Conservation (phyloP, 2,329 filamentous ascomycete species). For the Aspergillus uvarum region DNA sequence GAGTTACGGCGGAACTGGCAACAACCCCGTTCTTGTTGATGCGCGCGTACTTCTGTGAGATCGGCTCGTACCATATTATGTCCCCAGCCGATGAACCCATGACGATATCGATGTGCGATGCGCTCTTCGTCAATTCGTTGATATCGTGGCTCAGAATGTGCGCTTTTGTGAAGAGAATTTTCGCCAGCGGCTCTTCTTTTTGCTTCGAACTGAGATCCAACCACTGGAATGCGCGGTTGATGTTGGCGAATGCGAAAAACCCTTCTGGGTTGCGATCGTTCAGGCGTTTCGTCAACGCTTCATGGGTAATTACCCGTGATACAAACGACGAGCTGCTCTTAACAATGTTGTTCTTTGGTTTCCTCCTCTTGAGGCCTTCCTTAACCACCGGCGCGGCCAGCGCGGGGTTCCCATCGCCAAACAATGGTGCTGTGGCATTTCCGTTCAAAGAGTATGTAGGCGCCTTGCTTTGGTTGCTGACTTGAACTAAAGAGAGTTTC, state of each 20-base stretch:
- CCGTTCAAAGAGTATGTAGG: constrained; percentile 49
- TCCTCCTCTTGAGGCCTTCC: constrained; percentile 69
- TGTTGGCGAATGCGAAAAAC: constrained; percentile 88
- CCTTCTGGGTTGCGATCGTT: constrained; percentile 76
- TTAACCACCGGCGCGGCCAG: constrained; percentile 66
- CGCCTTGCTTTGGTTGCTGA: constrained; percentile 60
- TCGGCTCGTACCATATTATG: constrained; percentile 97
- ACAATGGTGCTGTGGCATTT: constrained; percentile 59
- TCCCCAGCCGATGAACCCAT: constrained; percentile 97
- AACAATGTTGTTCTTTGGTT: constrained; percentile 96
- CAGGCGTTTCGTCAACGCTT: constrained; percentile 73
- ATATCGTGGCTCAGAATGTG: constrained; percentile 94
- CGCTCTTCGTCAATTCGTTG: constrained; percentile 76
- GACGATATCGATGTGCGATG: constrained; percentile 81
- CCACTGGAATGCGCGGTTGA: constrained; percentile 96
- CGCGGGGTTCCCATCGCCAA: constrained; percentile 81
- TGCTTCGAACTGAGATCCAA: constrained; percentile 73
- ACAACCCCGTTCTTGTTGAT: constrained; percentile 97
- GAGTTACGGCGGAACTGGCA: constrained; percentile 78
- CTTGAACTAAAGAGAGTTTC: constrained; percentile 73
- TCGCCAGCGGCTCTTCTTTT: constrained; percentile 84
- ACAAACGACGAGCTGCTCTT: constrained; percentile 99
- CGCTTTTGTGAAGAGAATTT: constrained; percentile 94
- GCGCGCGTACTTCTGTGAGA: constrained; percentile 91
- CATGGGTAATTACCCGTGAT: constrained; percentile 90